Base-by-base conservation (phyloP, 148 eudicot genomes). In the Rhododendron henanense region DNA sequence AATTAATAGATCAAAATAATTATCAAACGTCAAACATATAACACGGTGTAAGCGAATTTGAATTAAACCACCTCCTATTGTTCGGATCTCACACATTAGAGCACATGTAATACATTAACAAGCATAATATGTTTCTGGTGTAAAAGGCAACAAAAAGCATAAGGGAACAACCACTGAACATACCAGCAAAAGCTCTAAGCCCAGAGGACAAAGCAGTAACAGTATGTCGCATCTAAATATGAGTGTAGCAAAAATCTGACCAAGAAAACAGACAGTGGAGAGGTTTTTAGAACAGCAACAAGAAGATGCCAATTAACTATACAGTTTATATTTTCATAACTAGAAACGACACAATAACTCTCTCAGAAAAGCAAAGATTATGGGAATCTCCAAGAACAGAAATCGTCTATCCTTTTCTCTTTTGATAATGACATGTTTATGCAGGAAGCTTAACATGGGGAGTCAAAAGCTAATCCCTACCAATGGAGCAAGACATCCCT, bases 151-250 rank as follows among this genome's bases (percentile, higher is more conserved):
- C 1, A 45, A 55, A 84, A 69, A 37, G 2, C 53, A 23, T 67
- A 65, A 61, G 6, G 11, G 61, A 83, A 84, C 39, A 76, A 50
- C 50, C 10, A 69, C 14, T 84, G 57, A 84, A 90, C 95, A 69
- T 92, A 96, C 99, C 98, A 97, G 84, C 91, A 97, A 90, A 81
- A 97, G 94, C 86, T 93, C 93, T 83, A 97, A 91, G 59, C 98
- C 99, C 69, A 97, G 88, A 87, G 98, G 98, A 74, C 96, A 87
- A 67, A 94, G 93, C 79, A 97, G 92, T 71, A 97, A 89, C 89
- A 97, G 89, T 85, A 94, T 92, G 87, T 97, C 99, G 81, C 99
- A 97, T 90, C 99, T 90, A 91, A 97, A 97, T 87, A 95, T 81
- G 85, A 93, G 59, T 81, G 96, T 94, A 50, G 98, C 96, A 84